Base-by-base conservation (phyloP, 2,329 filamentous ascomycete genomes). In the Thelonectria rubi region DNA sequence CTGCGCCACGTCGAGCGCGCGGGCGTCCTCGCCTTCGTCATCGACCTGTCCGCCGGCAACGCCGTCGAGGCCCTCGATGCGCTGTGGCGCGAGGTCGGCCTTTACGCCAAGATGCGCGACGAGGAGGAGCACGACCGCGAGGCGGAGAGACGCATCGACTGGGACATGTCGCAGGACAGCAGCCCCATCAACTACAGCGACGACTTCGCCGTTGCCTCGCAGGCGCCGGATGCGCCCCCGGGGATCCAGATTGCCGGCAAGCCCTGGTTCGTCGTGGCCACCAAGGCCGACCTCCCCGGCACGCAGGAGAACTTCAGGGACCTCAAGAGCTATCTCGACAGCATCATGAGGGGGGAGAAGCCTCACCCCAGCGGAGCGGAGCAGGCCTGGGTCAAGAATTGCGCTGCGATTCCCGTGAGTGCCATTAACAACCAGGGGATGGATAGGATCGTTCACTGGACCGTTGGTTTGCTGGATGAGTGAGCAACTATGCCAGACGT, bases 251-350 rank as follows among this genome's bases (percentile, higher is more conserved):
- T 98, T 67, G 91, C 91, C n/a, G 87, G 86, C 34, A 99, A 99
- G 79, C 94, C 95, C 1, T 99, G 95, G 95, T 95, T 97, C 72
- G 94, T 97, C 5, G 88, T 97, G 45, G 94, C 92, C 1, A 97
- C 94, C 18, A 98, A 98, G 78, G 94, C 92, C 1, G 94, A 98
- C 75, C 75, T 97, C 56, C 86, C 89, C 3, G 85, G 85, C 3
- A 97, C 95, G 2, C 86, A 93, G 75, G 85, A 88, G 21, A 96
- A 95, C 73, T 99, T 92, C 75, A 78, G 76, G 37, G 77, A 80
- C 53, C 79, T 99, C 68, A 88, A 88, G 67, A 78, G 79, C 9
- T 97, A 97, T 76, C 78, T 99, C 4, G 81, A 85, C 5, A 80
- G 79, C 4, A 84, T 98, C 21, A 86, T 86, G 53, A 80, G 79